Percentiles rank a stretch among this genome's conserved stretches.
These are phyloP conservation scores for Penicillium sp. DNA, from an alignment of 2,329 filamentous ascomycete species.

Conservation along the genomic window DNA sequence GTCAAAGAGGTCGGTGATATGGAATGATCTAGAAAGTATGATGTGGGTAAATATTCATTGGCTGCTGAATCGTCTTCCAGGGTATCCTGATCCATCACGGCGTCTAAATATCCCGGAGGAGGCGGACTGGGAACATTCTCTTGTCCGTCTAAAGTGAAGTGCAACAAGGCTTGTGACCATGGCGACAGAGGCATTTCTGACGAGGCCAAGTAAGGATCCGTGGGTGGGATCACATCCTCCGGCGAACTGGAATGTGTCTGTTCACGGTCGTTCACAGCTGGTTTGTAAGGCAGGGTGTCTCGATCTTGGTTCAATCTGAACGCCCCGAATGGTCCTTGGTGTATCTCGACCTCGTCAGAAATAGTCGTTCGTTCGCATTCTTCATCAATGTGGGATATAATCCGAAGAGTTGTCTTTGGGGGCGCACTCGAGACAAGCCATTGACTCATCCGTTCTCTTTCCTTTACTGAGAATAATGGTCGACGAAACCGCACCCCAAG, in stretches of 20 bases:
- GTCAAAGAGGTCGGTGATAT: neutral
- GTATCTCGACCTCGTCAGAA: conserved; percentile 3
- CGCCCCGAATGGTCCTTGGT: conserved; percentile 11
- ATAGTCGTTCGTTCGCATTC: conserved; percentile 12
- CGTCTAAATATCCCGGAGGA: conserved; percentile 6
- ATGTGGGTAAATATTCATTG: neutral
- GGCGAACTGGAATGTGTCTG: conserved; percentile 1
- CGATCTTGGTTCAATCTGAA: conserved; percentile 7
- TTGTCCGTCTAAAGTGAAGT: conserved; percentile 10
- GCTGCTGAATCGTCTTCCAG: neutral
- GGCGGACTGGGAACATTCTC: conserved; percentile 1
- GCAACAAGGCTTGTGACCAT: conserved; percentile 11
- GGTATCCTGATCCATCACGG: conserved; percentile 3
- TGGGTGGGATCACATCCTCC: neutral
- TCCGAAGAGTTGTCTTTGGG: conserved; percentile 16
- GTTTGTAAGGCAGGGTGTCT: neutral
- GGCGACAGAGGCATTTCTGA: neutral
- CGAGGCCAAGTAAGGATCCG: neutral
- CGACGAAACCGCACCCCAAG: conserved; percentile 32
- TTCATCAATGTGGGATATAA: conserved; percentile 24
- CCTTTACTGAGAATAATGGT: conserved; percentile 37
- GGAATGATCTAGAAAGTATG: conserved; percentile 2
- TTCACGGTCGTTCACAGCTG: neutral
- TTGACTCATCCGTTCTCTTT: conserved; percentile 30
- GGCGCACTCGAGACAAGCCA: conserved; percentile 30